Percentiles rank a stretch among this genome's conserved stretches.
These are phyloP conservation scores for Nitzschia sp. DNA, from an alignment of 108 stramenopile genomes.

Conservation along the genomic window DNA sequence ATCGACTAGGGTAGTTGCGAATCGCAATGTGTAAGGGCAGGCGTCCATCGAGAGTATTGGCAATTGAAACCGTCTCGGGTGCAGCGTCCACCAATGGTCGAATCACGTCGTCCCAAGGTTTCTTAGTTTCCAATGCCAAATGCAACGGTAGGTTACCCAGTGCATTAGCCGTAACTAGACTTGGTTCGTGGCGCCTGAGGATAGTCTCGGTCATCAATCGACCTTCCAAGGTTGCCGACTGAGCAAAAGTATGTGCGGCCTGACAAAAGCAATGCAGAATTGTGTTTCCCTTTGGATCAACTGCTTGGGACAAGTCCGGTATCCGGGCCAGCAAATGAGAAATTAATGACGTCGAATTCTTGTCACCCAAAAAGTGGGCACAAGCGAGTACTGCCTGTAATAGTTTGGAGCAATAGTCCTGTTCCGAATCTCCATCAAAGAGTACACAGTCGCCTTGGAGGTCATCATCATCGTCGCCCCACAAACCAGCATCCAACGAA, in stretches of 20 bases:
- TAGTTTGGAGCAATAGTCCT: not conserved
- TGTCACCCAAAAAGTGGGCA: conserved; percentile 10
- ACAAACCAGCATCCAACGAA: not conserved
- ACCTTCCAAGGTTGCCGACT: not conserved
- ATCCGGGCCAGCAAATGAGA: not conserved
- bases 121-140: not conserved
- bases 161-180: not conserved
- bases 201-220: conserved; percentile 9
- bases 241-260: not conserved
- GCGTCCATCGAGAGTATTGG: not conserved
- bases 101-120: not conserved
- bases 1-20: not conserved
- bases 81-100: not conserved
- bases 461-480: not conserved
- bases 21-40: conserved; percentile 9
- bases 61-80: not conserved
- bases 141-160: conserved; percentile 7
- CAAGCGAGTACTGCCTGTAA: conserved; percentile 1
- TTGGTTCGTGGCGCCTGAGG: not conserved
- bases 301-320: not conserved
- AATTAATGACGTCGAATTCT: not conserved
- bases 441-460: not conserved
- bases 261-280: not conserved
- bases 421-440: not conserved
- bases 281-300: conserved; percentile 2